A percentile compares a stretch with the other conserved stretches of the same genome.
Evolutionary conservation across 768 basidiomycete species (phyloP).

Genomic region (Naganishia antarctica): DNA sequence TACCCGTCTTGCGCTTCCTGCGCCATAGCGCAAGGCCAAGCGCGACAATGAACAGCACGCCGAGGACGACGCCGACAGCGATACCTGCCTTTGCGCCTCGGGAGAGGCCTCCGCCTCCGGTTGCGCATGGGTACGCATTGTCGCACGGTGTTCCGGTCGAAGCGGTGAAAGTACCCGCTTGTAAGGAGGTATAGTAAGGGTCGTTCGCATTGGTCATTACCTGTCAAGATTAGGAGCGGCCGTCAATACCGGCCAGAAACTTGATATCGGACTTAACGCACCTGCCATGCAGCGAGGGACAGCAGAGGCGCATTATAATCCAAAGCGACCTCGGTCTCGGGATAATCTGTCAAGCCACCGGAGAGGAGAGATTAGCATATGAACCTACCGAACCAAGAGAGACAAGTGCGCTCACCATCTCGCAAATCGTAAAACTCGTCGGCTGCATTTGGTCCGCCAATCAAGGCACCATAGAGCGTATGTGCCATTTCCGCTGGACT

Average conservation of each 20-base stretch:
- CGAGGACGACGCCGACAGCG: conserved; percentile 58
- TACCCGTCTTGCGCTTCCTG: conserved; percentile 26
- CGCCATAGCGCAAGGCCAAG: conserved; percentile 18
- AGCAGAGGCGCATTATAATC: conserved; percentile 88
- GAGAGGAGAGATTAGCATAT: background rate
- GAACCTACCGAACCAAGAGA: too few relatives aligned
- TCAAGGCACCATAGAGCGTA: conserved; percentile 76
- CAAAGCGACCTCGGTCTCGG: conserved; percentile 65
- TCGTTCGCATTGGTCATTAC: conserved; percentile 49
- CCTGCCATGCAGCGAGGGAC: conserved; percentile 63
- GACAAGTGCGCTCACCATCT: conserved; percentile 54
- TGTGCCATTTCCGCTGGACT: conserved; percentile 67
- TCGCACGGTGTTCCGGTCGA: conserved; percentile 69
- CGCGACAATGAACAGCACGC: conserved; percentile 26
- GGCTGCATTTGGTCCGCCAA: conserved; percentile 75
- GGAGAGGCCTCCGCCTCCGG: conserved; percentile 53
- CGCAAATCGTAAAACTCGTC: conserved; percentile 80
- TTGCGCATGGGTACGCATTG: conserved; percentile 55
- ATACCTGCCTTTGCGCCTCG: conserved; percentile 64
- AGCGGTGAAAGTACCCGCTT: conserved; percentile 49
- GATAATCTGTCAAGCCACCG: conserved; percentile 28
- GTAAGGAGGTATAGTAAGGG: conserved; percentile 70
- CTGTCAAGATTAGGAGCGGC: too few relatives aligned
- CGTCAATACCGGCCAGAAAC: too few relatives aligned
- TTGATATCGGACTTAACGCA: too few relatives aligned